Conservation (phyloP, 495 filamentous ascomycete species). For the Penicillium subrubescens region DNA sequence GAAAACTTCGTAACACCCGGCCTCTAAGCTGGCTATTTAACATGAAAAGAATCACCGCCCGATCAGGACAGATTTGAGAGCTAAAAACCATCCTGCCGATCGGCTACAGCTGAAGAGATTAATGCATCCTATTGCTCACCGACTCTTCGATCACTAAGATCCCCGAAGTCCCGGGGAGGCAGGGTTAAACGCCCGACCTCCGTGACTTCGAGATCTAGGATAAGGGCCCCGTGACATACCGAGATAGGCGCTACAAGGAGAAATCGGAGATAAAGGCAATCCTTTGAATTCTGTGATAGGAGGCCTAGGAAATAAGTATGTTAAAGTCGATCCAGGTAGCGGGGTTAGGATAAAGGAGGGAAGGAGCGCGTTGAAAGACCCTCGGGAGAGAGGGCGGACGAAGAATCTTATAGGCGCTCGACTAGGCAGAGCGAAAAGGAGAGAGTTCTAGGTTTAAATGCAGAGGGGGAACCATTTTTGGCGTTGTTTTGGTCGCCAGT, state of each 20-base stretch:
- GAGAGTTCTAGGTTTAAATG: constrained; percentile 3
- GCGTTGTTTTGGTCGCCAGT: constrained; percentile 16
- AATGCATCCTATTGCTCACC: too few species aligned
- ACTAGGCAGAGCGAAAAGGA: constrained; percentile 11
- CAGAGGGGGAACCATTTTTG: constrained; percentile 20
- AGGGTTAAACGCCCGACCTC: too few species aligned
- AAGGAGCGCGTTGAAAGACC: neutral
- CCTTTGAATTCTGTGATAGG: constrained; percentile 21
- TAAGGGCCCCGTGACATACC: too few species aligned
- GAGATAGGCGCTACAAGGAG: neutral
- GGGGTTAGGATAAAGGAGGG: neutral
- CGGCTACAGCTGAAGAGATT: too few species aligned
- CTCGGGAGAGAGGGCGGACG: constrained; percentile 22
- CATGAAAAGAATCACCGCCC: too few species aligned
- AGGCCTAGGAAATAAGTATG: neutral
- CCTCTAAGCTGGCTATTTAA: too few species aligned
- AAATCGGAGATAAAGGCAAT: constrained; percentile 7
- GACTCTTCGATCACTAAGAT: too few species aligned
- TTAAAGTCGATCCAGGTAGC: neutral
- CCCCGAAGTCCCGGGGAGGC: too few species aligned
- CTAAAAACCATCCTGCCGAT: too few species aligned
- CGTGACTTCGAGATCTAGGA: too few species aligned
- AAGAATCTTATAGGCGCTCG: constrained; percentile 25
- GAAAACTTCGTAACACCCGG: too few species aligned
- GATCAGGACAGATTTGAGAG: too few species aligned